Base-by-base conservation (phyloP, 768 basidiomycete species). In the Russula virescens region DNA sequence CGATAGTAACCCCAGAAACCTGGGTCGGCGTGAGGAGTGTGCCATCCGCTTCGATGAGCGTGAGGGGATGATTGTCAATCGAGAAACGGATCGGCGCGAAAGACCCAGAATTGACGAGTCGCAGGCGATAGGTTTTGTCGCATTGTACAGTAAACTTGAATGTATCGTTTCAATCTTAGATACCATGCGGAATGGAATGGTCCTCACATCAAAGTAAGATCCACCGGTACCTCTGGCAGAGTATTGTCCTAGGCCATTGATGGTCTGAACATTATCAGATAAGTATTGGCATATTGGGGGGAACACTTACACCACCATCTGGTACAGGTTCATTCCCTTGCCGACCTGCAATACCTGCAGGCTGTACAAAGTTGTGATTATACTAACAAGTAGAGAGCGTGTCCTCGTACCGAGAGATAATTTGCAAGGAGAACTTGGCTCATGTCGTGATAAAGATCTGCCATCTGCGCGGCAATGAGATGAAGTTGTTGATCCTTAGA, bases 1-100 rank as follows among this genome's bases (percentile, higher is more conserved):
- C 74, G 59, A 82, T 55, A 4, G 72, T 71, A 58, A 83, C 68
- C 14, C 75, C 73, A 19, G 76, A 66, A 13, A 80, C 79, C 18
- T 61, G 46, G 47, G 72, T 73, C 1, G 80, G 78, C 23, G 69
- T 62, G 48, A 83, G 70, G 31, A 73, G 71, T 4, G 74, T 79
- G 28, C 81, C 81, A 51, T 83, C 82, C 2, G 76, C 79, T 58
- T 81, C 81, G 58, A 82, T 71, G 51, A 83, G 74, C 6, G 75
- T 75, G 31, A 83, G 76, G 2, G 73, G 69, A 62, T 83, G 82
- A 13, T 63, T 67, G 56, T 82, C 81, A 52, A 83, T 71, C 18
- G 76, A 76, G 70, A 81, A 79, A 40, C 75, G 68, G 48, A 79
- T 73, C 35, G 76, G 71, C 9, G 79, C 78, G 69, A 83, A 79